phyloP scores from a whole-genome alignment of 192 early-diverging fungal genomes.

The Jimgerdemannia lactiflua region DNA sequence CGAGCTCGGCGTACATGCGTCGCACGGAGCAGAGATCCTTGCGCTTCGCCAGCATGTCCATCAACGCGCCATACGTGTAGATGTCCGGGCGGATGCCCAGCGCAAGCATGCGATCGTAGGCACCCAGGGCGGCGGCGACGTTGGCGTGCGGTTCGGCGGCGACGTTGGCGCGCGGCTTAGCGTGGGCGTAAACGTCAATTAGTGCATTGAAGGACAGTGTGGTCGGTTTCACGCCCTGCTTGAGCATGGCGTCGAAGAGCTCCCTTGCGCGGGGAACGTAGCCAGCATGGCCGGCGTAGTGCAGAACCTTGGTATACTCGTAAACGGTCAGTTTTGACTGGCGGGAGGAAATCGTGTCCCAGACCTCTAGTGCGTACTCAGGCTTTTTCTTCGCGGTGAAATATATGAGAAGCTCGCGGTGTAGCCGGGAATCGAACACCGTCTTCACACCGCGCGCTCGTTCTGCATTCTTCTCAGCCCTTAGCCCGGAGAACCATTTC shows the following conservation, averaged over 20 bases:
- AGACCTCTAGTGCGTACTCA: constrained; percentile 14
- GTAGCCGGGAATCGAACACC: too few species aligned
- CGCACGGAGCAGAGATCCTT: constrained; percentile 30
- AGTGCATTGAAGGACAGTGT: constrained; percentile 41
- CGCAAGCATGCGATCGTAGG: constrained; percentile 33
- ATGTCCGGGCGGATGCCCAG: constrained; percentile 34
- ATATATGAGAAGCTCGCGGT: too few species aligned
- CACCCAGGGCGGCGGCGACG: too few species aligned
- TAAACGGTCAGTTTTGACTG: constrained; percentile 4
- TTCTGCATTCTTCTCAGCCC: too few species aligned
- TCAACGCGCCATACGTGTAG: constrained; percentile 45
- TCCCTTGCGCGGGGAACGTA: constrained; percentile 23
- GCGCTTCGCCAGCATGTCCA: constrained; percentile 43
- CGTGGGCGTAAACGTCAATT: constrained; percentile 38
- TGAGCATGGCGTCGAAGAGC: constrained; percentile 27
- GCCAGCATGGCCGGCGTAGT: constrained; percentile 24
- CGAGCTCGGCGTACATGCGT: constrained; percentile 46
- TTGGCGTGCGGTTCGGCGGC: constrained; percentile 30
- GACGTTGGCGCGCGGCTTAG: constrained; percentile 32
- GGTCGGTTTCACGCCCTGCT: too few species aligned
- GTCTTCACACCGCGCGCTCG: too few species aligned
- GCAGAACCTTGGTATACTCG: constrained; percentile 28
- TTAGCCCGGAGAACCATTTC: too few species aligned
- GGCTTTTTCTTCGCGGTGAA: too few species aligned
- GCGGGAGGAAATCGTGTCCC: constrained; percentile 24